phyloP scores from a whole-genome alignment of 1,139 yeast species.

The Geotrichum klebahnii region DNA sequence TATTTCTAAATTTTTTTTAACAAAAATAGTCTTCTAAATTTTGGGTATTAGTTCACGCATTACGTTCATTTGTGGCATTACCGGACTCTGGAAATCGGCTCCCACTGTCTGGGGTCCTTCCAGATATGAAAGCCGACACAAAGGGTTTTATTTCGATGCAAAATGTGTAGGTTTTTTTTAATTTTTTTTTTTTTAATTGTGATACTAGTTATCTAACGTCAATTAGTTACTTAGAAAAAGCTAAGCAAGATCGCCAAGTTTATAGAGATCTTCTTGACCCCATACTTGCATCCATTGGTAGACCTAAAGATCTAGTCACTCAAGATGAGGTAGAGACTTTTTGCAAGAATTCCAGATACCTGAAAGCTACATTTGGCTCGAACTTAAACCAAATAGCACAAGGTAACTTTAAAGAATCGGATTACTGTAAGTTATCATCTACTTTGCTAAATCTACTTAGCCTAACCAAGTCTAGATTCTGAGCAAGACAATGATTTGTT shows the following conservation, averaged over 20 bases:
- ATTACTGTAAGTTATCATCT: conserved; percentile 3
- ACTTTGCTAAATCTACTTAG: not conserved
- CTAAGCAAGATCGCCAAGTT: conserved; percentile 46
- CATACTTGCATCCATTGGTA: conserved; percentile 34
- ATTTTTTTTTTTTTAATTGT: not conserved
- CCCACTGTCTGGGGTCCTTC: conserved; percentile 72
- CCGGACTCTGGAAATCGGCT: conserved; percentile 37
- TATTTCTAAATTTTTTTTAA: not conserved
- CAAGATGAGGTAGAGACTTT: conserved; percentile 48
- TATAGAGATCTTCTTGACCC: conserved; percentile 42
- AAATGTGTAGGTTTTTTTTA: conserved; percentile 35
- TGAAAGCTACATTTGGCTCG: conserved; percentile 39
- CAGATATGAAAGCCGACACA: conserved; percentile 88
- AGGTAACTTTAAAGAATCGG: not conserved
- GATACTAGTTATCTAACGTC: conserved; percentile 1
- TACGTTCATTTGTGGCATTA: conserved; percentile 47
- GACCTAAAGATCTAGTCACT: conserved; percentile 34
- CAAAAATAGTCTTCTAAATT: conserved; percentile 39
- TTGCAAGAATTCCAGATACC: conserved; percentile 53
- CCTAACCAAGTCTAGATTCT: conserved; percentile 9
- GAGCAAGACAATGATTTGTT: conserved; percentile 26
- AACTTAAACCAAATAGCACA: not conserved
- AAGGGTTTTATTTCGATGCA: conserved; percentile 57
- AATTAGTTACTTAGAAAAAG: conserved; percentile 50
- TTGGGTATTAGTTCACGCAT: conserved; percentile 60